These are phyloP conservation scores for Cornus florida DNA, from an alignment of 148 eudicot species.

Conservation along the genomic window DNA sequence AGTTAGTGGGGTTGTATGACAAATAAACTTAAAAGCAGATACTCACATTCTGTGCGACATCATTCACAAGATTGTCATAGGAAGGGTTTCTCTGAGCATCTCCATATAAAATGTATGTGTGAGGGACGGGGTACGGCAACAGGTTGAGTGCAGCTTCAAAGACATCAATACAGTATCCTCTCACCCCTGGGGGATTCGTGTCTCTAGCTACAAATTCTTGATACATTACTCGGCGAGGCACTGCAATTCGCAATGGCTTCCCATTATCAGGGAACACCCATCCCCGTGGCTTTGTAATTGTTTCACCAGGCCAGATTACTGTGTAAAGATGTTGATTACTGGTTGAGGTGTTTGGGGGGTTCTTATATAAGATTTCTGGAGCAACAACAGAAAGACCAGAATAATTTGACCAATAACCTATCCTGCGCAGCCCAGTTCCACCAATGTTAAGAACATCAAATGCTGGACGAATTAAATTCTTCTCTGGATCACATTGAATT, in stretches of 20 bases:
- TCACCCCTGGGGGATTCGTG: conserved; percentile 60
- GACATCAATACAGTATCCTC: conserved; percentile 85
- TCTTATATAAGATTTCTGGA: conserved; percentile 56
- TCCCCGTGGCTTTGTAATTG: conserved; percentile 60
- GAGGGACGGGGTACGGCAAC: conserved; percentile 87
- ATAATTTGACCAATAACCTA: conserved; percentile 83
- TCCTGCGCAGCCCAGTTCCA: conserved; percentile 58
- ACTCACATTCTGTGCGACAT: conserved; percentile 58
- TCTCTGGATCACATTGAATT: conserved; percentile 34
- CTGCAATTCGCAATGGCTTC: conserved; percentile 65
- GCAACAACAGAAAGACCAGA: conserved; percentile 68
- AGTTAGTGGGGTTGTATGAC: no score
- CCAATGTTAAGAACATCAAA: conserved; percentile 65
- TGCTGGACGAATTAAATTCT: conserved; percentile 60
- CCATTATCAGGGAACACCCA: conserved; percentile 95
- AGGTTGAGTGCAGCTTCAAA: conserved; percentile 82
- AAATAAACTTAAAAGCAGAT: no score
- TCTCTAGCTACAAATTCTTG: conserved; percentile 51
- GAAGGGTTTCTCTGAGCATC: conserved; percentile 71
- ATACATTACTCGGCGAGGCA: conserved; percentile 71
- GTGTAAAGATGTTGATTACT: conserved; percentile 44
- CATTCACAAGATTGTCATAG: conserved; percentile 50
- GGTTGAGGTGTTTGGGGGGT: conserved; percentile 48
- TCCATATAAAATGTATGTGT: conserved; percentile 57
- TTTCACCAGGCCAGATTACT: conserved; percentile 94